Evolutionary conservation across 2,329 filamentous ascomycete genomes (phyloP).

Genomic region (Phaeosphaeria sp.): DNA sequence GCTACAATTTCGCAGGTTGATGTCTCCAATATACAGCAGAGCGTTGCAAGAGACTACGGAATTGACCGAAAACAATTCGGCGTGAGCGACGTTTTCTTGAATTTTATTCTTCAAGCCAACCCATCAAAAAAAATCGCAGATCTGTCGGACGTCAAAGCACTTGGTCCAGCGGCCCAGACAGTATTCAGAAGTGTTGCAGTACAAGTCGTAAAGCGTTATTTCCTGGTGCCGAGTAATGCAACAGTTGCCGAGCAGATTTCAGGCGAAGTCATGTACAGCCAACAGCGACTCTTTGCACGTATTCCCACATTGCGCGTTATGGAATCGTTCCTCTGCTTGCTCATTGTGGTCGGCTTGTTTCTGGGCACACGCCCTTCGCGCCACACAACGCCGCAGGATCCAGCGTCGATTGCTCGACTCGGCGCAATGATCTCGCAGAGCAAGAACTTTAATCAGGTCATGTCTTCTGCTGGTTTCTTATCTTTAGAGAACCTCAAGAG

Average conservation of each 20-base stretch:
- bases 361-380: not conserved
- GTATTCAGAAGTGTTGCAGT: not conserved
- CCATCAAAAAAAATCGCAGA: not conserved
- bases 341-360: not conserved
- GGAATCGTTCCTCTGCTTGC: not conserved
- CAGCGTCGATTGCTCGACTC: not conserved
- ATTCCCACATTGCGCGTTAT: not conserved
- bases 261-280: not conserved
- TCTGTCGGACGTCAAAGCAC: not conserved
- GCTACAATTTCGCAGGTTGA: not conserved
- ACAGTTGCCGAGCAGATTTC: not conserved
- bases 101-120: not conserved
- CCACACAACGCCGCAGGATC: not conserved
- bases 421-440: not conserved
- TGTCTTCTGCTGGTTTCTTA: not conserved
- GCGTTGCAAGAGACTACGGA: not conserved
- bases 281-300: not conserved
- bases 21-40: not conserved
- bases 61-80: not conserved
- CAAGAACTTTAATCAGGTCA: not conserved
- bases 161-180: not conserved
- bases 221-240: not conserved
- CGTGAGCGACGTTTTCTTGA: not conserved
- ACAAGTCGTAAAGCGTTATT: not conserved
- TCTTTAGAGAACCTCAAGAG: not conserved